These are phyloP conservation scores for Aristolochia californica DNA, from an alignment of 164 flowering plant species.

Conservation along the genomic window DNA sequence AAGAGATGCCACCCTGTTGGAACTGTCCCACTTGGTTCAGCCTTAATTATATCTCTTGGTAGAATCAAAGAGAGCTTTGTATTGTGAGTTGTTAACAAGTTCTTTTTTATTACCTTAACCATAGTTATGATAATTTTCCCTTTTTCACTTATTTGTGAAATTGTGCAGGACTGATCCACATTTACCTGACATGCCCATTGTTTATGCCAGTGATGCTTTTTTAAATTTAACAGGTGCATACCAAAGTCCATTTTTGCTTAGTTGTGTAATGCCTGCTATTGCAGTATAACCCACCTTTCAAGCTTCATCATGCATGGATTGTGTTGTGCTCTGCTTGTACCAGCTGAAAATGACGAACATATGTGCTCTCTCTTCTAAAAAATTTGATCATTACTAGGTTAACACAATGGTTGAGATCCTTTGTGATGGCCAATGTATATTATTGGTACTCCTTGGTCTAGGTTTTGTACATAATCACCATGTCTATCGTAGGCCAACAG, in stretches of 20 bases:
- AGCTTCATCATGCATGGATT: neutral
- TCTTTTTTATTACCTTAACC: conserved; percentile 13
- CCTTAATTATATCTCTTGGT: conserved; percentile 80
- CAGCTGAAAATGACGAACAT: too few relatives aligned
- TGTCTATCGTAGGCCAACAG: too few relatives aligned
- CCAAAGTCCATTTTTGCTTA: too few relatives aligned
- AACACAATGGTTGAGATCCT: too few relatives aligned
- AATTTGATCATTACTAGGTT: too few relatives aligned
- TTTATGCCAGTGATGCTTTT: conserved; percentile 88
- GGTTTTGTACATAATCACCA: too few relatives aligned
- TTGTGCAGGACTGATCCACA: conserved; percentile 60
- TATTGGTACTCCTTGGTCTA: too few relatives aligned
- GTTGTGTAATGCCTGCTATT: too few relatives aligned
- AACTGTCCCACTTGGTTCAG: conserved; percentile 37
- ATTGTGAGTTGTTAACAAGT: conserved; percentile 76
- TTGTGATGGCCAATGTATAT: too few relatives aligned
- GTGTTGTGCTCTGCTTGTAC: too few relatives aligned
- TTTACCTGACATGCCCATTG: conserved; percentile 77
- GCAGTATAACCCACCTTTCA: too few relatives aligned
- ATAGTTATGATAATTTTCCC: neutral
- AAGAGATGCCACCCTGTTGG: conserved; percentile 41
- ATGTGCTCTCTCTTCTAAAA: too few relatives aligned
- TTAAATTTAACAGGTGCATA: conserved; percentile 60
- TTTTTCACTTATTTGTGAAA: conserved; percentile 8
- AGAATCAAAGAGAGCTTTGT: conserved; percentile 99